Evolutionary conservation across 2,329 filamentous ascomycete species (phyloP).

Genomic region (Clonostachys rhizophaga): DNA sequence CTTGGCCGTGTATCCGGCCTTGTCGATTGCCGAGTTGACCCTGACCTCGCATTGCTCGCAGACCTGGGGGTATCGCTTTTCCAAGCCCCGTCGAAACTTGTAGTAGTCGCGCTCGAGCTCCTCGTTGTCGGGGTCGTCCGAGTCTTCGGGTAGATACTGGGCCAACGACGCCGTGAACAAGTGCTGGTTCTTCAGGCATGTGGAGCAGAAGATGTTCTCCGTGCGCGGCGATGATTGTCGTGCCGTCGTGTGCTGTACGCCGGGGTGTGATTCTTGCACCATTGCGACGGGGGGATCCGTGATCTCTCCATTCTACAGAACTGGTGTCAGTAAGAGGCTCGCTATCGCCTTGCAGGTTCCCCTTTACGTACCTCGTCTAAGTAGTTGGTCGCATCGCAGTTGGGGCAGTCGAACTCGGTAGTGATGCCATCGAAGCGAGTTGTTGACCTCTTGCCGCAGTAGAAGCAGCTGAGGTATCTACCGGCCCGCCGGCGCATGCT

Average conservation of each 20-base stretch:
- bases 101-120: conserved; percentile 66
- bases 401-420: conserved; percentile 66
- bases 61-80: conserved; percentile 83
- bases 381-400: conserved; percentile 85
- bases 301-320: conserved; percentile 72
- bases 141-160: conserved; percentile 68
- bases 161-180: conserved; percentile 72
- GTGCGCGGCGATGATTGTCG: not conserved
- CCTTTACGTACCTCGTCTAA: conserved; percentile 66
- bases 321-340: conserved; percentile 11
- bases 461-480: conserved; percentile 67
- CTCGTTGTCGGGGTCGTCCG: conserved; percentile 62
- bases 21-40: conserved; percentile 64
- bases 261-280: conserved; percentile 18
- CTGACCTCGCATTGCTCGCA: conserved; percentile 75
- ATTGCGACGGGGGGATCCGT: conserved; percentile 73
- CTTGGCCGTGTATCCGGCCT: conserved; percentile 75
- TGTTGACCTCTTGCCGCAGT: conserved; percentile 68
- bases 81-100: conserved; percentile 66
- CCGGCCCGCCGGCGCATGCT: conserved; percentile 36
- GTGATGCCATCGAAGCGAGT: conserved; percentile 52
- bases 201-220: conserved; percentile 51
- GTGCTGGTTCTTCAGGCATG: conserved; percentile 85
- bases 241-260: not conserved
- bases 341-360: not conserved